Conservation (phyloP, 345 rosid species). For the Arabidopsis suecica region DNA sequence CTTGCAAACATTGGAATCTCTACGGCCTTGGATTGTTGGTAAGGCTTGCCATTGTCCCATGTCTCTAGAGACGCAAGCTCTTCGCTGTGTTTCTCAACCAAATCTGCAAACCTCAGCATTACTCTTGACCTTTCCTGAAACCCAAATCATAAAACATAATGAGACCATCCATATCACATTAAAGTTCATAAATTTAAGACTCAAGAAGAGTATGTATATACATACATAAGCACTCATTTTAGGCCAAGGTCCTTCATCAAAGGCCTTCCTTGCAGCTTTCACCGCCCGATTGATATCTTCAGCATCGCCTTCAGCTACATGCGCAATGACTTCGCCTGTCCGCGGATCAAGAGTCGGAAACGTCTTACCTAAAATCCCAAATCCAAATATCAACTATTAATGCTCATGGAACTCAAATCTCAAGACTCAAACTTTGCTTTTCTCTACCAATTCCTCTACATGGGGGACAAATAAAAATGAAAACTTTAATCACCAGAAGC, state of each 20-base stretch:
- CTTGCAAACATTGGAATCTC: conserved; percentile 82
- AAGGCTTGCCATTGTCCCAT: conserved; percentile 95
- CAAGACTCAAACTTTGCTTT: background rate
- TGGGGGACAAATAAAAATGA: background rate
- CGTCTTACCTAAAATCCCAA: conserved; percentile 58
- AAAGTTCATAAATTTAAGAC: background rate
- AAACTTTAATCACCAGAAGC: conserved; percentile 71
- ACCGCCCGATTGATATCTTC: conserved; percentile 91
- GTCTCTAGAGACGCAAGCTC: conserved; percentile 90
- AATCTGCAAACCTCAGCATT: conserved; percentile 77
- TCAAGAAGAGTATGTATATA: background rate
- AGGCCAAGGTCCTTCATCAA: conserved; percentile 99
- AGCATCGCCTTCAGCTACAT: conserved; percentile 93
- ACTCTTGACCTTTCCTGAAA: conserved; percentile 82
- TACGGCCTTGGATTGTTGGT: conserved; percentile 60
- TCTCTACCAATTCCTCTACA: background rate
- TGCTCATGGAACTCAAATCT: conserved; percentile 3
- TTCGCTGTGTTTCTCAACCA: conserved; percentile 83
- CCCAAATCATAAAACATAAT: conserved; percentile 7
- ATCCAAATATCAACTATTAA: background rate
- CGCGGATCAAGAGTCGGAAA: conserved; percentile 92
- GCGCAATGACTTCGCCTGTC: conserved; percentile 82
- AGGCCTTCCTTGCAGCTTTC: conserved; percentile 92
- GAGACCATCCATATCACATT: conserved; percentile 11
- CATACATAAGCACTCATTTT: conserved; percentile 85